Conservation (phyloP, 2,329 filamentous ascomycete species). For the Nemania bipapillata region DNA sequence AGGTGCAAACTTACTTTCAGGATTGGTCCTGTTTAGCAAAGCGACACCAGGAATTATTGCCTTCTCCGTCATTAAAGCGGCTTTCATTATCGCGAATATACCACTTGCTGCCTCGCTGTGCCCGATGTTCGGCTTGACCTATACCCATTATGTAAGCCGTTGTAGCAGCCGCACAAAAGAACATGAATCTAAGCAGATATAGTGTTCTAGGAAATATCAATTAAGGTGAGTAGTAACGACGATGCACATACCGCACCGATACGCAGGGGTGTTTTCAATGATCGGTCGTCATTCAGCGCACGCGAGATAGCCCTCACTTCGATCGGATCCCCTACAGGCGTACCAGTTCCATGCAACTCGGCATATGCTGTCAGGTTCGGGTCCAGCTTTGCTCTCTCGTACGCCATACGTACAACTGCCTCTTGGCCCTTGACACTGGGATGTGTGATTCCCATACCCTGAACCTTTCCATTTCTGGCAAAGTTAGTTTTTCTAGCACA, state of each 20-base stretch:
- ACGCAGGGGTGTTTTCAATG: slow-evolving; percentile 28
- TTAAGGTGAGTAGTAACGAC: too few relatives aligned
- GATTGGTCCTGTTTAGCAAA: slow-evolving; percentile 40
- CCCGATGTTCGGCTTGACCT: slow-evolving; percentile 45
- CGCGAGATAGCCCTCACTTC: slow-evolving; percentile 33
- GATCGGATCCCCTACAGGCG: slow-evolving; percentile 36
- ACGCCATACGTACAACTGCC: slow-evolving; percentile 39
- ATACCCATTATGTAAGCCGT: too few relatives aligned
- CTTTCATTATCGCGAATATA: slow-evolving; percentile 43
- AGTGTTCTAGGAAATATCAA: too few relatives aligned
- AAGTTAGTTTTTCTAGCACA: too few relatives aligned
- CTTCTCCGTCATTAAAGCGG: slow-evolving; percentile 37
- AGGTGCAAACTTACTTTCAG: slow-evolving; percentile 39
- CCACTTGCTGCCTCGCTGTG: slow-evolving; percentile 46
- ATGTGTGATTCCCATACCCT: slow-evolving; percentile 47
- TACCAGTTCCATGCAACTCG: slow-evolving; percentile 43
- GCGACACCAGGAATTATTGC: slow-evolving; percentile 36
- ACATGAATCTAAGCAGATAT: too few relatives aligned
- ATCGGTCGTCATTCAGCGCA: slow-evolving; percentile 29
- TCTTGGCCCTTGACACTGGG: slow-evolving; percentile 46
- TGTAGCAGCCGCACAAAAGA: too few relatives aligned
- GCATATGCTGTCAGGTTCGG: slow-evolving; percentile 41
- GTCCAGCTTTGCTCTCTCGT: slow-evolving; percentile 41
- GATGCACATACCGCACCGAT: slow-evolving; percentile 32
- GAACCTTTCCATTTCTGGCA: slow-evolving; percentile 43